These are phyloP conservation scores for Talaromyces proteolyticus DNA, from an alignment of 495 filamentous ascomycete genomes.

Conservation along the genomic window DNA sequence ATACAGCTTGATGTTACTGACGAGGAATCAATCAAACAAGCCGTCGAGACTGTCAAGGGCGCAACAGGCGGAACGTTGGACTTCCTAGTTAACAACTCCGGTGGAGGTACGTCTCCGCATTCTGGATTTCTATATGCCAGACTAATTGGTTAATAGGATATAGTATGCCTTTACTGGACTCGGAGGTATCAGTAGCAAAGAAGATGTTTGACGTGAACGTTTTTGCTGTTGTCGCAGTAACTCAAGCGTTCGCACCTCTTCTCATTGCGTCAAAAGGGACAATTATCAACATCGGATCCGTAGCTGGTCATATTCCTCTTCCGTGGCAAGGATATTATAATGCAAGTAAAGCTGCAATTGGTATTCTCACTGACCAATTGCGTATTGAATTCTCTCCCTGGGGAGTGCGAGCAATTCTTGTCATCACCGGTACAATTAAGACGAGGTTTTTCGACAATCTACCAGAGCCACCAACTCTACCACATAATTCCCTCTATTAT, in stretches of 20 bases:
- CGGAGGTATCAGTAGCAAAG: constrained; percentile 42
- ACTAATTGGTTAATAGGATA: background rate
- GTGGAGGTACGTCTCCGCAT: constrained; percentile 10
- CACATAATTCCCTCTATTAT: too few relatives aligned
- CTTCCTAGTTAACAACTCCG: constrained; percentile 64
- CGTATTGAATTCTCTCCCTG: background rate
- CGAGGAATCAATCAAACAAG: constrained; percentile 5
- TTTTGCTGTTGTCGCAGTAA: constrained; percentile 49
- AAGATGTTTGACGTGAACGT: constrained; percentile 57
- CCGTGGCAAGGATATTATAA: background rate
- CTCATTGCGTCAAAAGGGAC: constrained; percentile 45
- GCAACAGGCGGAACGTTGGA: constrained; percentile 53
- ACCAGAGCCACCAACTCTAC: background rate
- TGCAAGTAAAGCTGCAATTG: background rate
- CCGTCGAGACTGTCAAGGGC: constrained; percentile 43
- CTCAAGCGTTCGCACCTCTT: constrained; percentile 47
- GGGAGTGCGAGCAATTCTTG: background rate
- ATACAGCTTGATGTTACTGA: constrained; percentile 15
- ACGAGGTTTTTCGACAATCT: background rate
- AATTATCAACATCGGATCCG: constrained; percentile 47
- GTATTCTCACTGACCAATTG: background rate
- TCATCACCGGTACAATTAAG: background rate
- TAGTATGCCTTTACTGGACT: constrained; percentile 37
- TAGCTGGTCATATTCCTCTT: constrained; percentile 25
- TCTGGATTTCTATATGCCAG: background rate